Evolutionary conservation across 805 yeast species (phyloP), one percentile per base, ranked within the genome.

Genomic region (Gaillardinia entomophila): DNA sequence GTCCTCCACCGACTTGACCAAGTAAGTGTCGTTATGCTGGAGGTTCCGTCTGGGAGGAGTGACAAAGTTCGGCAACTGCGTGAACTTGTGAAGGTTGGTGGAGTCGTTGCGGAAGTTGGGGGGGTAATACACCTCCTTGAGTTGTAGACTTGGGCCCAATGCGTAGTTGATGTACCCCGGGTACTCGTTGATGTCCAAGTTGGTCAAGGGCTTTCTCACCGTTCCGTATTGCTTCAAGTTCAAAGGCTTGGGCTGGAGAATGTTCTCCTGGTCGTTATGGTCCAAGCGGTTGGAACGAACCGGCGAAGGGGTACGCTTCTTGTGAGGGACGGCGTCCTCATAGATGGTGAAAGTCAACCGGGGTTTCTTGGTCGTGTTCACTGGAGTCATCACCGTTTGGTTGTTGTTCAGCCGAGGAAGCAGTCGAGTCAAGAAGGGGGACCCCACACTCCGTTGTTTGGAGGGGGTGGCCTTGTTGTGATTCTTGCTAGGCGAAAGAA

Each of bases 201-300:
- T 49, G 12, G 46, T 41, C 40, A 62, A 51, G 2, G 65, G 61
- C 12, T 16, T 26, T 40, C 68, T 48, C 15, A 30, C 17, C 8
- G 36, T 16, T 12, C 25, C 17, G 27, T 20, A 33, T 23, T 45
- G 43, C 6, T 27, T 23, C 35, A 37, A 24, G 23, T 28, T 31
- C 26, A 28, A 17, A n/a, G 36, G 42, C 29, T 51, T 51, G 7
- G 67, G 66, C 41, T 57, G 66, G 37, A 62, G 48, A 28, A 62
- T 52, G 41, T 66, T 66, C 38, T 66, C 71, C 48, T 66, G 68
- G 41, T 66, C 68, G 34, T 51, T 50, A 38, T 57, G 55, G 36
- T 49, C 49, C 16, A 35, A 43, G 26, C 40, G 45, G 38, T 51
- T 54, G 25, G 43, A 6, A 6, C 10, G 22, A 10, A 19, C 22